Evolutionary conservation across 192 early-diverging fungal genomes (phyloP).

Genomic region (Podila clonocystis): DNA sequence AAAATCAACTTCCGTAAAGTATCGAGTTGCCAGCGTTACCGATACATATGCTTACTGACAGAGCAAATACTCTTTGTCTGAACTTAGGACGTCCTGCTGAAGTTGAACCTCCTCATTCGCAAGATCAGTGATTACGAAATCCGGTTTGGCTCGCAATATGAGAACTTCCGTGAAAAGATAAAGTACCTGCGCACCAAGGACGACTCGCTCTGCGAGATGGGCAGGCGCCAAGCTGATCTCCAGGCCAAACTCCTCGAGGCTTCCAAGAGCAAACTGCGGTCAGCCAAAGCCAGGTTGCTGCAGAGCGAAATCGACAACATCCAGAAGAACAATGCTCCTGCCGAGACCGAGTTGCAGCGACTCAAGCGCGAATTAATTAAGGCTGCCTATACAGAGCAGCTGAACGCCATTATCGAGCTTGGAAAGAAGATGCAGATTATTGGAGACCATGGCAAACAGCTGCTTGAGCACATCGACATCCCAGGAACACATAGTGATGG

Average conservation of each 20-base stretch:
- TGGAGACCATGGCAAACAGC: slow-evolving; percentile 44
- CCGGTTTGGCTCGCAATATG: slow-evolving; percentile 46
- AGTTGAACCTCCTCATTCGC: slow-evolving; percentile 46
- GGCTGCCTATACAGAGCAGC: slow-evolving; percentile 34
- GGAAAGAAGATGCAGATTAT: slow-evolving; percentile 53
- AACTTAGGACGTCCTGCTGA: slow-evolving; percentile 37
- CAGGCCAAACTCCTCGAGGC: slow-evolving; percentile 41
- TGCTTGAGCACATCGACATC: slow-evolving; percentile 43
- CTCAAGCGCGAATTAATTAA: slow-evolving; percentile 43
- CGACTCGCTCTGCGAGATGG: slow-evolving; percentile 53
- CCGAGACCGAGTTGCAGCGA: slow-evolving; percentile 27
- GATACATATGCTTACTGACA: not conserved
- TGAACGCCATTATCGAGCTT: slow-evolving; percentile 46
- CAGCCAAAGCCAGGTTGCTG: slow-evolving; percentile 26
- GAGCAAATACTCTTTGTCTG: not conserved
- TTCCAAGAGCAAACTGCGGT: slow-evolving; percentile 32
- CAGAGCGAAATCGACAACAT: slow-evolving; percentile 43
- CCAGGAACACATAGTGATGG: slow-evolving; percentile 27
- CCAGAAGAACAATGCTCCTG: slow-evolving; percentile 32
- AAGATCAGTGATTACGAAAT: slow-evolving; percentile 52
- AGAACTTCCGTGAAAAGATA: slow-evolving; percentile 49
- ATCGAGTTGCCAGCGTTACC: not conserved
- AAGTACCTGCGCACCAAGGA: slow-evolving; percentile 50
- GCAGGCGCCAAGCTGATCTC: slow-evolving; percentile 34
- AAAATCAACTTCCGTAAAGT: not conserved